Percentiles rank a stretch among this genome's conserved stretches.
Conservation (phyloP, 176 grass and related monocot species). For the Aechmea fasciata region DNA sequence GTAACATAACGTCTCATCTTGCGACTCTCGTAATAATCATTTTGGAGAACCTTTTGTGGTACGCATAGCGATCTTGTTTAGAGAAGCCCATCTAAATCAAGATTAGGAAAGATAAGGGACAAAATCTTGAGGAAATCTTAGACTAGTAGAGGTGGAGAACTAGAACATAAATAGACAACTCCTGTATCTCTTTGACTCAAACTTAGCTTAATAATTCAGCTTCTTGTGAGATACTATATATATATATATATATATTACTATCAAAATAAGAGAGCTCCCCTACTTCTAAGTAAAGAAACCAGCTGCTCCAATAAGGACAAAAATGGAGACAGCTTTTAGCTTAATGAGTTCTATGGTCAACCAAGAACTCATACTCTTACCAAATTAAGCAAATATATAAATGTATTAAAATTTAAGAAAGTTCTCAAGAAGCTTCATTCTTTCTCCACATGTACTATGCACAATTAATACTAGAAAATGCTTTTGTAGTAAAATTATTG, state of each 20-base stretch:
- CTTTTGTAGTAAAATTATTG: no score
- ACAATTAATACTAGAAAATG: no score
- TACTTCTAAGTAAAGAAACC: constrained; percentile 27
- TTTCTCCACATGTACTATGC: no score
- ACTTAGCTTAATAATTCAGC: constrained; percentile 5
- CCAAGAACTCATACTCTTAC: no score
- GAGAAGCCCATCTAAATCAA: constrained; percentile 14
- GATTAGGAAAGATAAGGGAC: constrained; percentile 15
- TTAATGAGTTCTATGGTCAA: no score
- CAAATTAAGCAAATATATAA: no score
- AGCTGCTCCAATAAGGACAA: constrained; percentile 6
- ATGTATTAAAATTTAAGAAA: no score
- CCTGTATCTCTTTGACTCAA: constrained; percentile 21
- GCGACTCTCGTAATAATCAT: neutral
- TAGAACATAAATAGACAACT: constrained; percentile 16
- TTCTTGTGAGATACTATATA: neutral
- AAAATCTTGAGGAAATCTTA: constrained; percentile 26
- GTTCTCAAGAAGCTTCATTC: no score
- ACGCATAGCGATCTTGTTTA: neutral
- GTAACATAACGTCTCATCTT: no score
- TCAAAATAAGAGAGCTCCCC: constrained; percentile 14
- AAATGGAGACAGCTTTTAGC: neutral
- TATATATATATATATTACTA: neutral
- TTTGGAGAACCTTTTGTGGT: neutral
- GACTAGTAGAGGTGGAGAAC: constrained; percentile 11